Evolutionary conservation across 2,329 filamentous ascomycete genomes (phyloP).

Genomic region (Lecanicillium sp.): DNA sequence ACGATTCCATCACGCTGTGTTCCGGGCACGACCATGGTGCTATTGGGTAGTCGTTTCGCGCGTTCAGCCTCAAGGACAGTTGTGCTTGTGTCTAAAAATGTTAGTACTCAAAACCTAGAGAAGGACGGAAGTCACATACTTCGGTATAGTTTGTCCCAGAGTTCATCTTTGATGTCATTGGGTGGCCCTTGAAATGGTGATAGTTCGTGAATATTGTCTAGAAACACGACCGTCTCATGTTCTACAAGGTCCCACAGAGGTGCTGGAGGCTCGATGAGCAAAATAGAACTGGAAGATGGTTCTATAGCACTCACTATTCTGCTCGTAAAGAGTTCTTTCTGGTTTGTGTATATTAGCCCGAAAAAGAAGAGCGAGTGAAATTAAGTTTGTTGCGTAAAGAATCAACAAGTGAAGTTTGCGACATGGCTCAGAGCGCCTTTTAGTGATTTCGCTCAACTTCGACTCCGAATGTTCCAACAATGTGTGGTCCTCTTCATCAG

Average conservation of each 20-base stretch:
- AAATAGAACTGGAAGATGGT: neutral
- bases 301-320: neutral
- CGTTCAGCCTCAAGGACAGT: neutral
- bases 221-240: neutral
- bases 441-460: neutral
- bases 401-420: neutral
- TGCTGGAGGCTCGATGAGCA: neutral
- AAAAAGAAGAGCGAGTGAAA: neutral
- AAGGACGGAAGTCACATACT: neutral
- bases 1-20: neutral
- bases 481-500: neutral
- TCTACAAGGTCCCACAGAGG: neutral
- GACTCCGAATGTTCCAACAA: neutral
- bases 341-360: neutral
- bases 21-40: neutral
- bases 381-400: neutral
- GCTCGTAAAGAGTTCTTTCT: neutral
- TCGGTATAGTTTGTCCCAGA: constrained; percentile 3
- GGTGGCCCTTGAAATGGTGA: neutral
- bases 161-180: neutral
- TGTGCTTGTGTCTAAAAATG: neutral
- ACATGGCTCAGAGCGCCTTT: no score
- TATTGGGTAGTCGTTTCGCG: neutral
- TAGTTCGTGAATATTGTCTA: neutral
- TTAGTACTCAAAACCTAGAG: neutral